phyloP scores from a whole-genome alignment of 352 stramenopile species.

The Pilasporangium apinafurcum region DNA sequence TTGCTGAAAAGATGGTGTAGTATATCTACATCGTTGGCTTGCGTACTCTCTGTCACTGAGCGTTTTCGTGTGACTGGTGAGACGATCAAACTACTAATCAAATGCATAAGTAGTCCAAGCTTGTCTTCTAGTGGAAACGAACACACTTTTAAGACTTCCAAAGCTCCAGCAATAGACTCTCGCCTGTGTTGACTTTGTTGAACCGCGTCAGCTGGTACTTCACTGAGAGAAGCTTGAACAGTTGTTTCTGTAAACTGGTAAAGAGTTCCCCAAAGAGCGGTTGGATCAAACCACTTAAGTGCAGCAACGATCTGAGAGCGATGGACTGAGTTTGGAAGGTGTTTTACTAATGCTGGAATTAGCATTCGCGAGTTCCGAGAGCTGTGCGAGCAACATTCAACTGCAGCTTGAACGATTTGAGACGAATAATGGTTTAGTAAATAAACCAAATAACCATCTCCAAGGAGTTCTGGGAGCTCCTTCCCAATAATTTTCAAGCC shows the following conservation, averaged over 20 bases:
- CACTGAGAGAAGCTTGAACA: slow-evolving; percentile 8
- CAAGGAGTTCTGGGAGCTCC: slow-evolving; percentile 72
- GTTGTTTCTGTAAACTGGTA: slow-evolving; percentile 58
- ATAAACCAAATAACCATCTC: slow-evolving; percentile 82
- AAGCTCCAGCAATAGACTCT: slow-evolving; percentile 49
- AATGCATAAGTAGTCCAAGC: slow-evolving; percentile 48
- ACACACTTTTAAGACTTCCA: slow-evolving; percentile 57
- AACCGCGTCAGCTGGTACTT: neutral
- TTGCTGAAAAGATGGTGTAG: slow-evolving; percentile 64
- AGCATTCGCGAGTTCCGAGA: slow-evolving; percentile 77
- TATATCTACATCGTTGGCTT: slow-evolving; percentile 20
- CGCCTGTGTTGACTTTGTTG: slow-evolving; percentile 25
- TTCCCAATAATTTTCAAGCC: slow-evolving; percentile 79
- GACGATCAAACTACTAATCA: slow-evolving; percentile 48
- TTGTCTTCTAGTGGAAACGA: slow-evolving; percentile 67
- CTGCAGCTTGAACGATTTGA: slow-evolving; percentile 67
- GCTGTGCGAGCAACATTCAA: slow-evolving; percentile 78
- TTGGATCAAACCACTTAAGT: slow-evolving; percentile 63
- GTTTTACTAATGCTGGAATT: slow-evolving; percentile 76
- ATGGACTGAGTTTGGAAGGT: slow-evolving; percentile 58
- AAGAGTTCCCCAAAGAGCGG: slow-evolving; percentile 56
- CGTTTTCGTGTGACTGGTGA: slow-evolving; percentile 1
- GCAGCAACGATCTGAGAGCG: slow-evolving; percentile 61
- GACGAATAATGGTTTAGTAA: slow-evolving; percentile 67
- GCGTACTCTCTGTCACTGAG: slow-evolving; percentile 7